Base-by-base conservation (phyloP, 2,329 filamentous ascomycete species). In the Microdochium paspali region DNA sequence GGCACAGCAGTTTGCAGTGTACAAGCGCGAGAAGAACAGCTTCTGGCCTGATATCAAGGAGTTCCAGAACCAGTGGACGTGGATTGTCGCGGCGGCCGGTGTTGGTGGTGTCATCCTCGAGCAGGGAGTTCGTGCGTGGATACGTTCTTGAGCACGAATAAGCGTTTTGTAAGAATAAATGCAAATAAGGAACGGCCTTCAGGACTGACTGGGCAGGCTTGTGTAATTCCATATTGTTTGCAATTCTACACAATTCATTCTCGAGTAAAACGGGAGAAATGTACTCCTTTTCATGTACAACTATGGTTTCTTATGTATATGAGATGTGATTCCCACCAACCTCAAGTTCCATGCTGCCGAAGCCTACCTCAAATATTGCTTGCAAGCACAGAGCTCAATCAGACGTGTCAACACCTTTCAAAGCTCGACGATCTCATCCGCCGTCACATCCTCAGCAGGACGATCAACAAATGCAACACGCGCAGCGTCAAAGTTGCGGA, bases 11-110 rank as follows among this genome's bases (percentile, higher is more conserved):
- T 64, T 82, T 20, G 64, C 72, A 55, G 58, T 69, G 47, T 82
- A 75, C 65, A 67, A 68, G 45, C 51, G 61, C 21, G 70, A 76
- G 54, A 78, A 79, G 60, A 80, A 83, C 54, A 73, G 74, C 32
- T 78, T 82, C 61, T 83, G 78, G 78, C 79, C 78, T 1, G 63
- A 63, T 10, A 44, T 68, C 1, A 58, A 64, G 25, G 74, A 80
- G 59, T 47, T 75, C 7, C 60, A 56, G 21, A 82, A 81, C 52
- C 71, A 72, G 50, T 82, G 78, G 79, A 58, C 73, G 2, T 77
- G 77, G 72, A 65, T 65, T 21, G 68, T 80, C 1, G 49, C 74
- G 10, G 75, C 69, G 1, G 63, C 68, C 32, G 78, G 79, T 12
- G 68, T 66, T 10, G 63, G 67, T 2, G 75, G 71, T 21, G 70